A percentile compares a stretch with the other conserved stretches of the same genome.
phyloP scores from a whole-genome alignment of 2,329 filamentous ascomycete genomes.

The Aspergillus melleus region DNA sequence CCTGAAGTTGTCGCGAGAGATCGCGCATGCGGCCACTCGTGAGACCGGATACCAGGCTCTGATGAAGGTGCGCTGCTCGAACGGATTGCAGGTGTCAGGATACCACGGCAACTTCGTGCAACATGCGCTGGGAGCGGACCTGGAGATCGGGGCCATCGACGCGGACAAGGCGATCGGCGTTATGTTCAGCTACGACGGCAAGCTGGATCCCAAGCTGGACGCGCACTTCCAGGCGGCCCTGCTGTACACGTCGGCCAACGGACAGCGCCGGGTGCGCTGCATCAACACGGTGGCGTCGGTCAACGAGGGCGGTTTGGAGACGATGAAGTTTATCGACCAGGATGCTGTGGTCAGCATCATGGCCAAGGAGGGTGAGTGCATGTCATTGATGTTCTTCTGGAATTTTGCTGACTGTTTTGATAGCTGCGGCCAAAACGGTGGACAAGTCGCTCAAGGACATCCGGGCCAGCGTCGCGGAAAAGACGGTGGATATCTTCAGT shows the following conservation, averaged over 20 bases:
- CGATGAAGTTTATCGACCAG: slow-evolving; percentile 91
- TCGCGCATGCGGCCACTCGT: slow-evolving; percentile 80
- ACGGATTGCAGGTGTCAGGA: slow-evolving; percentile 86
- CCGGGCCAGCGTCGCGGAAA: slow-evolving; percentile 78
- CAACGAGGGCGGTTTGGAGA: slow-evolving; percentile 77
- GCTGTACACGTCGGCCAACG: slow-evolving; percentile 87
- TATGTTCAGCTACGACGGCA: slow-evolving; percentile 92
- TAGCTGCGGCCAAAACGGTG: slow-evolving; percentile 78
- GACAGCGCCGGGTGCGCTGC: slow-evolving; percentile 87
- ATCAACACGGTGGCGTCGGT: slow-evolving; percentile 92
- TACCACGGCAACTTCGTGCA: slow-evolving; percentile 98
- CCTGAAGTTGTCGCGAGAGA: slow-evolving; percentile 78
- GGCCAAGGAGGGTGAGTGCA: slow-evolving; percentile 70
- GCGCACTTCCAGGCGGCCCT: slow-evolving; percentile 96
- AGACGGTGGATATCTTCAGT: slow-evolving; percentile 87
- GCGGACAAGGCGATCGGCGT: slow-evolving; percentile 91
- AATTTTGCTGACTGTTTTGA: slow-evolving; percentile 21
- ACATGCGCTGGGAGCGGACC: slow-evolving; percentile 89
- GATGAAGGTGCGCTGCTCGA: slow-evolving; percentile 98
- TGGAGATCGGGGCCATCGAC: slow-evolving; percentile 90
- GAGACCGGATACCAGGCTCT: slow-evolving; percentile 94
- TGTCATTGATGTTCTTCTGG: not conserved
- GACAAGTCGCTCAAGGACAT: slow-evolving; percentile 81
- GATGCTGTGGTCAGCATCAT: slow-evolving; percentile 87
- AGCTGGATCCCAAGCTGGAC: slow-evolving; percentile 93